phyloP scores from a whole-genome alignment of 306 rosid species.

The Styphnolobium japonicum region DNA sequence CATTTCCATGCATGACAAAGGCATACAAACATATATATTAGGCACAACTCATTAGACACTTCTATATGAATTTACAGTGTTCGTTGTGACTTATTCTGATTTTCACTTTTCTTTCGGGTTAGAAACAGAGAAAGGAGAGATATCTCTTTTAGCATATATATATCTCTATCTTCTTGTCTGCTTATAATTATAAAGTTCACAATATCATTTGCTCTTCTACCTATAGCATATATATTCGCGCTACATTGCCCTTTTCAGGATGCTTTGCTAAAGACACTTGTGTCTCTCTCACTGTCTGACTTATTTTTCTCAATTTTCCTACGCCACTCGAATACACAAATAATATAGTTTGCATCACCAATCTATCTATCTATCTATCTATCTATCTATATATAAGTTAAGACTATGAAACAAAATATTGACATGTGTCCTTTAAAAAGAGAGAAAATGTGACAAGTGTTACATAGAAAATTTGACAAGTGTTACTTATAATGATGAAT shows the following conservation, averaged over 20 bases:
- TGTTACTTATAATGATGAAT: no score
- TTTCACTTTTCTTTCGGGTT: constrained; percentile 20
- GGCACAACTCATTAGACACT: constrained; percentile 30
- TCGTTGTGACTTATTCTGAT: constrained; percentile 28
- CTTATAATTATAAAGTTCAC: constrained; percentile 27
- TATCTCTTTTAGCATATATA: not conserved
- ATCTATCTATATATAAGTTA: no score
- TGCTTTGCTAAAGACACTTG: constrained; percentile 24
- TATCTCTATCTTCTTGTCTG: constrained; percentile 29
- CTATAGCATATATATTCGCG: constrained; percentile 22
- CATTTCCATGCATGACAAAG: constrained; percentile 35
- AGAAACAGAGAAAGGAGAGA: constrained; percentile 14
- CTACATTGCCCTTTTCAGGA: constrained; percentile 29
- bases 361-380: no score
- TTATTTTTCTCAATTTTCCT: no score
- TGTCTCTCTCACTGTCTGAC: constrained; percentile 22
- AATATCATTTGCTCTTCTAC: no score
- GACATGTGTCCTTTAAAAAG: no score
- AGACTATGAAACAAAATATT: no score
- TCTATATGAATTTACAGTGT: not conserved
- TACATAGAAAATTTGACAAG: no score
- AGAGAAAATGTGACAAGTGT: no score
- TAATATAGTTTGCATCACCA: no score
- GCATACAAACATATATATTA: constrained; percentile 21
- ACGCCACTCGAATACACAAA: no score